Evolutionary conservation across 805 yeast genomes (phyloP), one percentile per base, ranked within the genome.

Genomic region (Clavispora phyllophila): DNA sequence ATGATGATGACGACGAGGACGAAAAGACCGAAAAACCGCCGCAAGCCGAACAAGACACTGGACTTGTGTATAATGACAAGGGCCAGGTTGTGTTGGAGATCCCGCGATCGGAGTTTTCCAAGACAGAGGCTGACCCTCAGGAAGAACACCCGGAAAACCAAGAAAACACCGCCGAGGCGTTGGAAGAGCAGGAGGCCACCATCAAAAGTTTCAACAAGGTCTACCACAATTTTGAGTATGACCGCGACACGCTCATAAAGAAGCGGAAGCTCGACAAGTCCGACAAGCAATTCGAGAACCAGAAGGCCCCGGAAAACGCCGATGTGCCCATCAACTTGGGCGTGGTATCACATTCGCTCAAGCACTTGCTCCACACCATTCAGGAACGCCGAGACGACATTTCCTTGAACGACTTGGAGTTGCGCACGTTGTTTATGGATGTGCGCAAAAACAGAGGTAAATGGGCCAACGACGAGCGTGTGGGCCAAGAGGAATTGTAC

Each of bases 401-500:
- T 43, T 71, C 73, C 15, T 69, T 93, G 25, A 81, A 87, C 9
- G 98, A 91, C 56, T 70, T 78, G 43, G 98, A 93, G 59, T 75
- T 93, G 43, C 79, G 91, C 46, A 84, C 84, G 46, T 70, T 93
- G 48, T 83, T 93, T 41, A 78, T 87, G 75, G 99, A 93, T 58
- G 98, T 93, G 9, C 75, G 97, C 39, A 93, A 90, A 55, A 91
- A 90, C 58, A 72, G 98, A 45, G 95, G 98, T 0, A 93, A 93
- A 64, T 93, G 99, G 99, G 95, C 97, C 8, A 87, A 87, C 44
- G 97, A 93, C 58, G 96, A 90, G 44, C 75, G 86, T 47, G 82
- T 93, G 35, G 99, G 99, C 6, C 99, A 93, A 65, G 99, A 93
- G 59, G 99, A 95, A 61, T 73, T 93, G 18, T 93, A 93, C 57